Conservation (phyloP, 1,284 basidiomycete genomes). For the Paramarasmius palmivorus region DNA sequence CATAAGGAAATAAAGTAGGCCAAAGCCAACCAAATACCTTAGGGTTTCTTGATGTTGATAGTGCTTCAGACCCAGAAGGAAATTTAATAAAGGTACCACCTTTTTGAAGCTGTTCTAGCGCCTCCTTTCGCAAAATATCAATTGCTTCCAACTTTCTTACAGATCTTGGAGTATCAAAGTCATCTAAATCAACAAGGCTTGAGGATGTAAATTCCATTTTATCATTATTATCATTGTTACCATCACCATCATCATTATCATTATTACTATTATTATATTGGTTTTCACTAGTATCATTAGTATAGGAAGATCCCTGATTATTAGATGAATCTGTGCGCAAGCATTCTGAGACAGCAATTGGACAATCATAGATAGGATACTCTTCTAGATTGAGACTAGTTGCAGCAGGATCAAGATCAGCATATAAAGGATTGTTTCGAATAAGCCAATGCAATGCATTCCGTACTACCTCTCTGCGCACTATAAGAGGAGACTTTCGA, state of each 20-base stretch:
- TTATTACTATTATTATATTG: background rate
- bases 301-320: background rate
- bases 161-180: background rate
- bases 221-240: background rate
- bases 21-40: conserved; percentile 9
- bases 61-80: background rate
- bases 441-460: conserved; percentile 3
- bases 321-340: background rate
- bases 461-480: background rate
- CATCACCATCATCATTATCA: background rate
- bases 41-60: conserved; percentile 6
- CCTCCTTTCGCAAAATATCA: too few species aligned
- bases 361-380: conserved; percentile 1
- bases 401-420: background rate
- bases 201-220: background rate
- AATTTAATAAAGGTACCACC: background rate
- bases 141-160: conserved; percentile 5
- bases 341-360: background rate
- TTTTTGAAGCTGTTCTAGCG: background rate
- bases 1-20: conserved; percentile 16
- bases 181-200: background rate
- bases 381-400: background rate
- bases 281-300: background rate
- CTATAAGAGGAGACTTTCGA: background rate
- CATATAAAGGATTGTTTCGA: background rate